Evolutionary conservation across 2,329 filamentous ascomycete species (phyloP).

Genomic region (Nothomitra cinnamomea): DNA sequence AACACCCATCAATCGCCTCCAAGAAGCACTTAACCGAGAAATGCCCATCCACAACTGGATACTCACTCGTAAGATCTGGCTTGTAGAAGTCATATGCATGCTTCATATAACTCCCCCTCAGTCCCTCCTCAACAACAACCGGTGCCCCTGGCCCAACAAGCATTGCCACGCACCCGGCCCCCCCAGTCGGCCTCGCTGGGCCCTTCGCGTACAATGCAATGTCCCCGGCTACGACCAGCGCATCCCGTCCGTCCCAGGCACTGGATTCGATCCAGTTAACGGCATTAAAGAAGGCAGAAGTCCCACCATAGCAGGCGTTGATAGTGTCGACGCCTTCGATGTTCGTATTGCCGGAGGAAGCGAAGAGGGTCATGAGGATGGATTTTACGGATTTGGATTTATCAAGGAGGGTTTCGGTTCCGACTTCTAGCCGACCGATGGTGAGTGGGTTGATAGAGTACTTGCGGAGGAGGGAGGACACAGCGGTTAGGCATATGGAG

Average conservation of each 20-base stretch:
- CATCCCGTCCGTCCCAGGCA: constrained; percentile 69
- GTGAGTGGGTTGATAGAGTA: constrained; percentile 66
- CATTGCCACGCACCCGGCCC: constrained; percentile 64
- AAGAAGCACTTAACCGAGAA: constrained; percentile 72
- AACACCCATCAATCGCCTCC: constrained; percentile 63
- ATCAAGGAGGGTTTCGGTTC: constrained; percentile 72
- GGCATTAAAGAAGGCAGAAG: constrained; percentile 68
- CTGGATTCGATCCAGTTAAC: constrained; percentile 80
- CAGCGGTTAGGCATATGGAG: constrained; percentile 63
- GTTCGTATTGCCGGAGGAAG: constrained; percentile 55
- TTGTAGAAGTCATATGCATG: constrained; percentile 87
- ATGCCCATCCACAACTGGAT: constrained; percentile 71
- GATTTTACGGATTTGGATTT: constrained; percentile 87
- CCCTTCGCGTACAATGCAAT: constrained; percentile 79
- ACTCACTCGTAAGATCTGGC: constrained; percentile 74
- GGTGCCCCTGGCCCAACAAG: constrained; percentile 64
- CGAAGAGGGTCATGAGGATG: constrained; percentile 72
- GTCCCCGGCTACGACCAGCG: constrained; percentile 63
- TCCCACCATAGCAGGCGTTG: constrained; percentile 77
- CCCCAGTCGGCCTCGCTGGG: constrained; percentile 63
- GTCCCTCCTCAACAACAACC: constrained; percentile 58
- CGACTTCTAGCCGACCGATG: constrained; percentile 68
- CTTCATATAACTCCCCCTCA: constrained; percentile 65
- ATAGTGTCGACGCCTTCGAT: constrained; percentile 69
- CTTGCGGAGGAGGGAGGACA: constrained; percentile 62